These are phyloP conservation scores for Crataegus laevigata DNA, from an alignment of 306 rosid species.

Conservation along the genomic window DNA sequence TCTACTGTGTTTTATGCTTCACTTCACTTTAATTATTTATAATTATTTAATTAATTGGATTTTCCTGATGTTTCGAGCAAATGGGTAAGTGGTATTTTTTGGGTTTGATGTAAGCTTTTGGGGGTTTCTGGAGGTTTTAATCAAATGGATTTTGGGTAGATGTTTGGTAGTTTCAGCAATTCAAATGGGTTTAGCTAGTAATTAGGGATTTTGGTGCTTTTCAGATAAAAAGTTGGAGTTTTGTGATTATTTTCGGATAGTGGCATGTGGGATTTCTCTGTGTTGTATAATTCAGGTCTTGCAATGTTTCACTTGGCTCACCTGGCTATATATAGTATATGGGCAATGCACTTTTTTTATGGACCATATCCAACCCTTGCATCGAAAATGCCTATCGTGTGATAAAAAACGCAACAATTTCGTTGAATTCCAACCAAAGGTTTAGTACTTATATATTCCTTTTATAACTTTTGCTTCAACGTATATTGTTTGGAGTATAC, in stretches of 20 bases:
- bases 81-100: neutral
- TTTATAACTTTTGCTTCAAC: neutral
- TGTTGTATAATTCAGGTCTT: neutral
- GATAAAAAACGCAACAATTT: neutral
- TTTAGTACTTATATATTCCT: neutral
- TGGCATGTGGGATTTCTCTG: neutral
- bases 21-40: neutral
- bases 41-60: neutral
- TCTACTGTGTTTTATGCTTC: neutral
- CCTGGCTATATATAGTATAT: neutral
- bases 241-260: neutral
- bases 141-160: neutral
- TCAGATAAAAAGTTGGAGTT: neutral
- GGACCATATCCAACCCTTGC: neutral
- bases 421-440: neutral
- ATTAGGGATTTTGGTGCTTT: conserved; percentile 7
- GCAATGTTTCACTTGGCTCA: neutral
- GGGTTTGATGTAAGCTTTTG: neutral
- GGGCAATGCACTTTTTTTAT: neutral
- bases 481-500: neutral
- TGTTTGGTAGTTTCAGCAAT: neutral
- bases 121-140: neutral
- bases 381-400: neutral
- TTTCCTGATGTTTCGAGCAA: conserved; percentile 3
- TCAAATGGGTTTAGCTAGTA: neutral